Evolutionary conservation across 495 filamentous ascomycete genomes (phyloP), one percentile per base, ranked within the genome.

Genomic region (Hypomontagnella submonticulosa): DNA sequence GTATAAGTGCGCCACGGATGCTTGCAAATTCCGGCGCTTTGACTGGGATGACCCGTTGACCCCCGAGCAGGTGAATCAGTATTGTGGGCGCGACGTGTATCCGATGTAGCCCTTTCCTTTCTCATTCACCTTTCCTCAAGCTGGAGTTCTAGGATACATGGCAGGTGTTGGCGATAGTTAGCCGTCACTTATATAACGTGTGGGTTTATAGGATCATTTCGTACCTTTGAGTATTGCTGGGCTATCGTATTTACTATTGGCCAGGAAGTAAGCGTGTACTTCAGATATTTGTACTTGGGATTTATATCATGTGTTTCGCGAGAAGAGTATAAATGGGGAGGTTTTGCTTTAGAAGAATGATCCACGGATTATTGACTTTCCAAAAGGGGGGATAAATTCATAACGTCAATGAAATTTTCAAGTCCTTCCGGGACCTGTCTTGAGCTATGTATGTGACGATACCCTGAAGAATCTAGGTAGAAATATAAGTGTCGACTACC

Each of bases 381-480:
- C 8, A 19, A 41, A 53, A 27, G 23, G 20, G 20, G 47, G 38
- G 32, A 40, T 43, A n/a, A n/a, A 34, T 18, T 36, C 37, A 32
- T 59, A 16, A 52, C 53, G 4, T 38, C 15, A 55, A 50, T 54
- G 32, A 33, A 61, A 42, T 43, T 27, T 51, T 42, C 36, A 13
- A 23, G 36, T 41, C 59, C 38, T 34, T 49, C 41, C 40, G 12
- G 48, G 47, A 57, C 47, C 30, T 20, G 38, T 36, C 54, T 51
- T 23, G 23, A 68, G 54, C 51, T 69, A 69, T 53, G 42, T 69
- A 69, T 53, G 42, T 57, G 66, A 57, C 44, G 30, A 47, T 63
- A 61, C 59, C 65, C 58, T 68, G 60, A 62, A 63, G 49, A 69
- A 49, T 49, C 42, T 55, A 60, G 48, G 55, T 40, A 44, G 42